These are phyloP conservation scores for Smittium culicis DNA, from an alignment of 371 early-diverging fungal species.

Conservation along the genomic window DNA sequence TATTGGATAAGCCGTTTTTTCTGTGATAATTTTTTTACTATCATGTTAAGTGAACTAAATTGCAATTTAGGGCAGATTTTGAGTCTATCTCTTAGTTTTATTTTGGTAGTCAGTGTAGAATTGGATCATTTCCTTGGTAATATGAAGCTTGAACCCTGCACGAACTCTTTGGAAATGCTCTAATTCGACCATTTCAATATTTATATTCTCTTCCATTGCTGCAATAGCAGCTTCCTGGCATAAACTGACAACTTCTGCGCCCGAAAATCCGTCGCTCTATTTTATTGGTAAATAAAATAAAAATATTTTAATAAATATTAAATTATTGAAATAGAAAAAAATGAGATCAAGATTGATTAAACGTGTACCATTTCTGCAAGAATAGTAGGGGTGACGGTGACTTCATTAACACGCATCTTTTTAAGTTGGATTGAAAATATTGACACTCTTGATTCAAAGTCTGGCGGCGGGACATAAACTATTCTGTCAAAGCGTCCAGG, in stretches of 20 bases:
- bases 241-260: conserved; percentile 85
- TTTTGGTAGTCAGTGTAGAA: conserved; percentile 61
- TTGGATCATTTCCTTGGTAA: conserved; percentile 78
- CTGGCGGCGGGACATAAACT: conserved; percentile 86
- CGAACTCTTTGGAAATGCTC: conserved; percentile 58
- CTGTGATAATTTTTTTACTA: no score
- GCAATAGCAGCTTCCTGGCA: conserved; percentile 87
- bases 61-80: no score
- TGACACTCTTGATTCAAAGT: conserved; percentile 53
- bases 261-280: conserved; percentile 77
- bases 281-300: conserved; percentile 6
- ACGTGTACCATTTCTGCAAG: conserved; percentile 35
- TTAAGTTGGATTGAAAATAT: conserved; percentile 63
- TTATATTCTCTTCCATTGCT: conserved; percentile 77
- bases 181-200: conserved; percentile 41
- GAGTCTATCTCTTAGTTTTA: not conserved
- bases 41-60: no score
- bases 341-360: conserved; percentile 19
- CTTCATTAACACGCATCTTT: conserved; percentile 43
- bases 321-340: not conserved
- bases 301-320: not conserved
- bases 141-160: conserved; percentile 47
- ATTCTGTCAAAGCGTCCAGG: conserved; percentile 95
- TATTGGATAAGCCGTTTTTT: no score
- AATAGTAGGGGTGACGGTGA: conserved; percentile 43